Base-by-base conservation (phyloP, 495 filamentous ascomycete species). In the Chaetomium cochliodes region DNA sequence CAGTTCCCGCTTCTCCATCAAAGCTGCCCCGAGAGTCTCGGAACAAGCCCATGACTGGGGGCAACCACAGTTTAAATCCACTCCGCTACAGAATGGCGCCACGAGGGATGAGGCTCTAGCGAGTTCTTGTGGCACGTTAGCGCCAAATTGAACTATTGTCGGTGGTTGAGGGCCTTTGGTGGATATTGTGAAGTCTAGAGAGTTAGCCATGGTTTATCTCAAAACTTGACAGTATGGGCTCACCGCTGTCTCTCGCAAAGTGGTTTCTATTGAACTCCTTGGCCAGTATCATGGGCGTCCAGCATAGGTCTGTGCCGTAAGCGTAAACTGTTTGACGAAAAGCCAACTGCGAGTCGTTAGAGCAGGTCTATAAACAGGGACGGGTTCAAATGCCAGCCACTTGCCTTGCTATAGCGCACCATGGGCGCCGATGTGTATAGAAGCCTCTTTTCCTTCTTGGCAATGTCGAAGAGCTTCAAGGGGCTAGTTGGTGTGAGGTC, bases 201-300 rank as follows among this genome's bases (percentile, higher is more conserved):
- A 28, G 59, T 60, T 49, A 60, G 62, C 15, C 16, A n/a, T 15
- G 37, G 53, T 22, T 30, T 18, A 28, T 30, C 30, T 49, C 37
- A 15, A 20, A 20, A 22, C 18, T 39, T 39, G 54, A 39, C 60
- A 30, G 62, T 39, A 13, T 62, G 42, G 69, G 68, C 77, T 67
- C 16, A 80, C 85, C 87, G 71, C 81, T 84, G 65, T 87, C 82
- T 61, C 87, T 78, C 44, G 87, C 87, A 56, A 81, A 72, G 8
- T 69, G 64, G 67, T 76, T 85, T 26, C 87, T 78, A 70, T 87
- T 86, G 71, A 89, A 90, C 73, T 90, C 87, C 69, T 89, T 89
- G 50, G 87, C 86, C 37, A 90, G 76, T 66, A 89, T 85, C 87
- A 90, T 90, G 46, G 87, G 87, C 8, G 87, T 89, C 79, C 87